Evolutionary conservation across 2,329 filamentous ascomycete genomes (phyloP).

Genomic region (Hypoxylon sp.): DNA sequence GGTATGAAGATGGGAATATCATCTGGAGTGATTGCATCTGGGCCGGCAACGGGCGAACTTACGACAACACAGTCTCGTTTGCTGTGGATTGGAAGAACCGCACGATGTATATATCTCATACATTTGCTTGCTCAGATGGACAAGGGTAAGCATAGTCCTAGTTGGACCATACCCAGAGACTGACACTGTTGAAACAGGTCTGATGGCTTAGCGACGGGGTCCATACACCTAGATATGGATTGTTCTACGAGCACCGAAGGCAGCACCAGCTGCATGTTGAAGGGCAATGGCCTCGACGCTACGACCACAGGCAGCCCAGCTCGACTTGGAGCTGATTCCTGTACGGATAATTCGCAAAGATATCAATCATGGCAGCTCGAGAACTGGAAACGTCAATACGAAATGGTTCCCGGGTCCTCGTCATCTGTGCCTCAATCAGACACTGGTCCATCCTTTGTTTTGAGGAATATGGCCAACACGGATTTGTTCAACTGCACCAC

Average conservation of each 20-base stretch:
- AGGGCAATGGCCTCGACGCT: conserved; percentile 38
- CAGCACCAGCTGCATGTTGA: conserved; percentile 47
- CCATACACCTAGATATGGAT: conserved; percentile 51
- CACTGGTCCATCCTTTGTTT: conserved; percentile 53
- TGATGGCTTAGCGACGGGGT: conserved; percentile 52
- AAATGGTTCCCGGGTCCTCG: conserved; percentile 48
- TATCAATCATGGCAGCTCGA: conserved; percentile 56
- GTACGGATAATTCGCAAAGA: conserved; percentile 46
- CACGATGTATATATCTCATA: conserved; percentile 55
- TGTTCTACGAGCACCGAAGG: conserved; percentile 48
- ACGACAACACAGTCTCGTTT: conserved; percentile 55
- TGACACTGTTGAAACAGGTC: conserved; percentile 39
- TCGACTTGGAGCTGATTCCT: conserved; percentile 39
- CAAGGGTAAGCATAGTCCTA: conserved; percentile 44
- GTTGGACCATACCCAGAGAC: background rate
- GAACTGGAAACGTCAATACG: conserved; percentile 52
- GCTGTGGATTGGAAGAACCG: conserved; percentile 55
- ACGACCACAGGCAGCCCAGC: conserved; percentile 44
- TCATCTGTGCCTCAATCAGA: conserved; percentile 43
- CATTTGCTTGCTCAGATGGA: conserved; percentile 54
- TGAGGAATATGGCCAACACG: conserved; percentile 51
- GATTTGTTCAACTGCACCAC: conserved; percentile 50
- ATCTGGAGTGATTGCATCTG: conserved; percentile 58
- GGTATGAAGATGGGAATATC: conserved; percentile 52
- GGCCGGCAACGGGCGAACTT: conserved; percentile 53